Evolutionary conservation across 2,329 filamentous ascomycete genomes (phyloP).

Genomic region (Venturiaceae sp.): DNA sequence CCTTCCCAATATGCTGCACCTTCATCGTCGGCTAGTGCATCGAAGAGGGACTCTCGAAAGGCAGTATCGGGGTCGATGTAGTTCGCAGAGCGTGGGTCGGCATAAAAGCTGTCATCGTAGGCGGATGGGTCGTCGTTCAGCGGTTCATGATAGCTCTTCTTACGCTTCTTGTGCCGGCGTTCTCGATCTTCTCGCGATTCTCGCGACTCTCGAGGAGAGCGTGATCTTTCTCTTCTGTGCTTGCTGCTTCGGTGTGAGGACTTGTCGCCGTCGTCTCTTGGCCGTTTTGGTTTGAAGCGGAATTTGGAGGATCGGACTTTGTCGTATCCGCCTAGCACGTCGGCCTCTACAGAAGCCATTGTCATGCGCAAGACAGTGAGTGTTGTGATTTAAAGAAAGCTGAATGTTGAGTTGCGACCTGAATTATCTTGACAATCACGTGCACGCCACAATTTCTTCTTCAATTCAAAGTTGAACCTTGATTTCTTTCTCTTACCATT

Average conservation of each 20-base stretch:
- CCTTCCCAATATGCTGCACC: constrained; percentile 90
- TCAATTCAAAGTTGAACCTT: not conserved
- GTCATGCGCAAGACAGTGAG: not conserved
- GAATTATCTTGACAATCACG: not conserved
- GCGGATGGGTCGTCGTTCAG: constrained; percentile 4
- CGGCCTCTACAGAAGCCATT: constrained; percentile 4
- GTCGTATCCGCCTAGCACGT: constrained; percentile 8
- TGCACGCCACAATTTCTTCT: not conserved
- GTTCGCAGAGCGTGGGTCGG: not conserved
- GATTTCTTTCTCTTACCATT: not conserved
- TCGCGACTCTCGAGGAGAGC: not conserved
- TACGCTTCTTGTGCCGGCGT: not conserved
- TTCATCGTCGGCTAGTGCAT: constrained; percentile 94
- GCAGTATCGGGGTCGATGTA: constrained; percentile 54
- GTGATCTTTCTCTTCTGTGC: constrained; percentile 7
- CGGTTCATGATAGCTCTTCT: not conserved
- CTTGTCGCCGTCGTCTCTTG: constrained; percentile 17
- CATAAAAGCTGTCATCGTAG: constrained; percentile 9
- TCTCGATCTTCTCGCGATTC: not conserved
- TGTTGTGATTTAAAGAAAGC: too few relatives aligned
- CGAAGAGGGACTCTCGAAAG: constrained; percentile 90
- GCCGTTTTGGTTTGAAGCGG: constrained; percentile 26
- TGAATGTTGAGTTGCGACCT: too few relatives aligned
- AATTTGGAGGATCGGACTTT: constrained; percentile 23
- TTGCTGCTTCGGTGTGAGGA: constrained; percentile 27